Evolutionary conservation across 495 filamentous ascomycete species (phyloP).

Genomic region (Trichodelitschia bisporula): DNA sequence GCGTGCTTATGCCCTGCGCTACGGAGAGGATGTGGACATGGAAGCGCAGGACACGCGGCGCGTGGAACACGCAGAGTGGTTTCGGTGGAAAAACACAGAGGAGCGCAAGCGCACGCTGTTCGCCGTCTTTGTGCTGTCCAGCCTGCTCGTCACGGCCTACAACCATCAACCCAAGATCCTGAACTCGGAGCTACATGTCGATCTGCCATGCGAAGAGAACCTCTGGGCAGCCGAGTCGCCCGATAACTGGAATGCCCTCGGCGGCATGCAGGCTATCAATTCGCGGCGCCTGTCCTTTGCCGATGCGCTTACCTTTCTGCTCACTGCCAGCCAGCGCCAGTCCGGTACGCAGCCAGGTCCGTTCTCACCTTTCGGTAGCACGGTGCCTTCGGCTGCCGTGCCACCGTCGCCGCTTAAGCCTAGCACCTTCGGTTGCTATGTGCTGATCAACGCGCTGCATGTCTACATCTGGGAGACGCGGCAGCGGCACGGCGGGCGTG

Average conservation of each 20-base stretch:
- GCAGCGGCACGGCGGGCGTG: conserved; percentile 66
- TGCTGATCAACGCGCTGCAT: conserved; percentile 86
- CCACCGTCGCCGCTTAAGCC: conserved; percentile 47
- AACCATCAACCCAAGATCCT: conserved; percentile 77
- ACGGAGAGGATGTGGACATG: conserved; percentile 12
- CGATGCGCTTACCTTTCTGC: conserved; percentile 49
- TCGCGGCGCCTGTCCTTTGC: conserved; percentile 46
- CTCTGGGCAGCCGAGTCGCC: conserved; percentile 71
- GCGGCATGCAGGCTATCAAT: conserved; percentile 39
- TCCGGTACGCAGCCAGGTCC: conserved; percentile 22
- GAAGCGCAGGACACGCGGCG: conserved; percentile 21
- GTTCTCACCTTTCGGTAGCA: conserved; percentile 16
- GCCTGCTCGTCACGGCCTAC: conserved; percentile 75
- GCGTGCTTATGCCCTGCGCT: too few species aligned
- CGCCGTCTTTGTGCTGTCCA: conserved; percentile 73
- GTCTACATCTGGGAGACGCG: conserved; percentile 98
- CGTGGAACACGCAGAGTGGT: conserved; percentile 70
- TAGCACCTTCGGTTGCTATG: conserved; percentile 82
- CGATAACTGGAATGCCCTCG: conserved; percentile 49
- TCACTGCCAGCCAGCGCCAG: conserved; percentile 57
- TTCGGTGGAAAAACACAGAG: conserved; percentile 67
- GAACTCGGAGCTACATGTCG: conserved; percentile 79
- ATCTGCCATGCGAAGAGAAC: conserved; percentile 85
- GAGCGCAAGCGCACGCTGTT: conserved; percentile 89
- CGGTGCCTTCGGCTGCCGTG: conserved; percentile 20